A percentile compares a stretch with the other conserved stretches of the same genome.
Evolutionary conservation across 2,329 filamentous ascomycete species (phyloP).

Genomic region (Aspergillus pseudoviridinutans): DNA sequence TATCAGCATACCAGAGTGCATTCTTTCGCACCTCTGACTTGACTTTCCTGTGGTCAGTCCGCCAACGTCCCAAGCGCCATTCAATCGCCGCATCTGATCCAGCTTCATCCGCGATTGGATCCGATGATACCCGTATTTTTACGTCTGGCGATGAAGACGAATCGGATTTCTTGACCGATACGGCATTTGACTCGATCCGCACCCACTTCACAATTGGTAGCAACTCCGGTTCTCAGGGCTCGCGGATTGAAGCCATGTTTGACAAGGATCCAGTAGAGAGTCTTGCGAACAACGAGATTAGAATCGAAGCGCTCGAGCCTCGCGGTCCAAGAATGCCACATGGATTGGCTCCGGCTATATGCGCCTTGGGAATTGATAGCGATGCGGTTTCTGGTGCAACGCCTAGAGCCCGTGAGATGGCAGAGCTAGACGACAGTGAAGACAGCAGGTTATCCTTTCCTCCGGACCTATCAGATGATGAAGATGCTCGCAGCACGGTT

Average conservation of each 20-base stretch:
- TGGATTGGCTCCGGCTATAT: slow-evolving; percentile 17
- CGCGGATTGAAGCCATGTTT: slow-evolving; percentile 62
- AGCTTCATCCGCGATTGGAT: slow-evolving; percentile 56
- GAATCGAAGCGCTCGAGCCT: slow-evolving; percentile 48
- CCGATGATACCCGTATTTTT: slow-evolving; percentile 57
- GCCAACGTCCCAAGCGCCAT: slow-evolving; percentile 47
- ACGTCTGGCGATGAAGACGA: slow-evolving; percentile 59
- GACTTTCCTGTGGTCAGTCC: slow-evolving; percentile 21
- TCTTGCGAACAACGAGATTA: slow-evolving; percentile 37
- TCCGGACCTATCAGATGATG: slow-evolving; percentile 22
- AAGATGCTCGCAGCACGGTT: slow-evolving; percentile 27
- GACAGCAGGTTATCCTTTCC: slow-evolving; percentile 18
- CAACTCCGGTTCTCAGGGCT: slow-evolving; percentile 51
- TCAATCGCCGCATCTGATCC: slow-evolving; percentile 57
- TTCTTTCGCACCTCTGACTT: slow-evolving; percentile 19
- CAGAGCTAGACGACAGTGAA: slow-evolving; percentile 10
- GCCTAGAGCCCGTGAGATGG: slow-evolving; percentile 7
- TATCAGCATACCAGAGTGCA: slow-evolving; percentile 25
- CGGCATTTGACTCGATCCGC: slow-evolving; percentile 59
- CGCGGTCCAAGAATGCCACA: slow-evolving; percentile 41
- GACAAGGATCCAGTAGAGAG: slow-evolving; percentile 48
- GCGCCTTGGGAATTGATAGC: slow-evolving; percentile 18
- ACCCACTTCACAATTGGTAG: slow-evolving; percentile 54
- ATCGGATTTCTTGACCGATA: slow-evolving; percentile 58
- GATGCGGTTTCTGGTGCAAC: slow-evolving; percentile 9